phyloP scores from a whole-genome alignment of 1,284 basidiomycete species.

The Peniophora sp. region DNA sequence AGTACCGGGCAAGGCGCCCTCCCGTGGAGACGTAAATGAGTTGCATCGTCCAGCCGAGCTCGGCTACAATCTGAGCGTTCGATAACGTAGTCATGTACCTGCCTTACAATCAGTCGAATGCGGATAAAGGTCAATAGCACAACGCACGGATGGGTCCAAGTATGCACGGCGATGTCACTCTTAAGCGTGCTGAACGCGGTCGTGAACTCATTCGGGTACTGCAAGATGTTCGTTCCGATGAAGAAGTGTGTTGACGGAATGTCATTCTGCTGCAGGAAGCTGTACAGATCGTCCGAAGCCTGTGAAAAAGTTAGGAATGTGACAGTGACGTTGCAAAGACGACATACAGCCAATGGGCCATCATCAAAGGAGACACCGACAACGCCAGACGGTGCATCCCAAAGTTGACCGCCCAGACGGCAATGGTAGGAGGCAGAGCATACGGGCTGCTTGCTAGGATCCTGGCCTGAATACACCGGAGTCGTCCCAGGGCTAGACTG shows the following conservation, averaged over 20 bases:
- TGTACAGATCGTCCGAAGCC: constrained; percentile 33
- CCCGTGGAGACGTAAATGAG: constrained; percentile 78
- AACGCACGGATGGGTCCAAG: constrained; percentile 60
- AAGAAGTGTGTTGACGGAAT: constrained; percentile 73
- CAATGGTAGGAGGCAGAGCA: constrained; percentile 69
- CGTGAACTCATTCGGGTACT: constrained; percentile 46
- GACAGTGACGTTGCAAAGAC: not conserved
- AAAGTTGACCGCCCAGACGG: constrained; percentile 48
- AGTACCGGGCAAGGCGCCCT: constrained; percentile 63
- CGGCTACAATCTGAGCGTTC: constrained; percentile 64
- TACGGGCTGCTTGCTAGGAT: constrained; percentile 42
- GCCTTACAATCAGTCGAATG: no score
- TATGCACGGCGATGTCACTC: constrained; percentile 72
- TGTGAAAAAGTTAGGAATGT: constrained; percentile 3
- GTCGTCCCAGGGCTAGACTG: constrained; percentile 25
- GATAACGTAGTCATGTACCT: constrained; percentile 68
- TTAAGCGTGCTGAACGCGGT: constrained; percentile 40
- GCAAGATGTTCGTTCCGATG: constrained; percentile 69
- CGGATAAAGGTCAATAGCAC: no score
- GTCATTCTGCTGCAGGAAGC: constrained; percentile 55
- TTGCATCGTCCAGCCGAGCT: constrained; percentile 81
- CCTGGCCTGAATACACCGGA: constrained; percentile 45
- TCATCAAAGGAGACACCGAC: constrained; percentile 70
- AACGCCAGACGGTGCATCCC: constrained; percentile 61
- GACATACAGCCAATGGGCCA: constrained; percentile 57